Base-by-base conservation (phyloP, 495 filamentous ascomycete species). In the Neurospora discreta region DNA sequence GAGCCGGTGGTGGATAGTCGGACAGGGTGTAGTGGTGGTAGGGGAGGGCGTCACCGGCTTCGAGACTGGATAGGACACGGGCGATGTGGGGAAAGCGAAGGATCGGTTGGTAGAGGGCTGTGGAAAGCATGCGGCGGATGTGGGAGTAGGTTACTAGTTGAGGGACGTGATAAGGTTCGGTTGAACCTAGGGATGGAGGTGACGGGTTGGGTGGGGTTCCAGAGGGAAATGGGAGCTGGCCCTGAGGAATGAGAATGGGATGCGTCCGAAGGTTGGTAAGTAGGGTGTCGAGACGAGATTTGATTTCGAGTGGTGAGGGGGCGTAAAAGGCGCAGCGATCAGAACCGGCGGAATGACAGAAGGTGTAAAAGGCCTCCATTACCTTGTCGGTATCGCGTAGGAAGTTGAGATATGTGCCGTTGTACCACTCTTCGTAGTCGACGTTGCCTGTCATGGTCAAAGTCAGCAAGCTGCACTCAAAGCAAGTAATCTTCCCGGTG, bases 51-150 rank as follows among this genome's bases (percentile, higher is more conserved):
- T 93, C 81, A 1, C 89, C 86, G 10, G 74, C 69, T 46, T 86
- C 85, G 9, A 93, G 80, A 6, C 83, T 86, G 5, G 82, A 81
- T 8, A 92, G 81, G 38, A 86, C 75, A 8, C 79, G 70, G 10
- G 91, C 90, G 0, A 92, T 75, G 2, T 81, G 74, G 0, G 84
- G 84, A 77, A 92, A 93, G 42, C 80, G 79, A 23, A 77, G 65
- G n/a, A 90, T 74, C 0, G 91, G 91, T 39, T 84, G 80, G 73
- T 93, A 93, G 13, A 91, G 75, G 6, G 82, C 72, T 1, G 72
- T 73, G 39, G 88, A 85, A 13, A 90, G 78, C 39, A 85, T 73
- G 16, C 75, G 77, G 13, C 80, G 80, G 30, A 86, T 71, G 40
- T 80, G 78, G 18, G 82, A 83, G 74, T 82, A 85, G 13, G 81